Conservation (phyloP, 2,329 filamentous ascomycete genomes). For the Colletotrichum somersetense region DNA sequence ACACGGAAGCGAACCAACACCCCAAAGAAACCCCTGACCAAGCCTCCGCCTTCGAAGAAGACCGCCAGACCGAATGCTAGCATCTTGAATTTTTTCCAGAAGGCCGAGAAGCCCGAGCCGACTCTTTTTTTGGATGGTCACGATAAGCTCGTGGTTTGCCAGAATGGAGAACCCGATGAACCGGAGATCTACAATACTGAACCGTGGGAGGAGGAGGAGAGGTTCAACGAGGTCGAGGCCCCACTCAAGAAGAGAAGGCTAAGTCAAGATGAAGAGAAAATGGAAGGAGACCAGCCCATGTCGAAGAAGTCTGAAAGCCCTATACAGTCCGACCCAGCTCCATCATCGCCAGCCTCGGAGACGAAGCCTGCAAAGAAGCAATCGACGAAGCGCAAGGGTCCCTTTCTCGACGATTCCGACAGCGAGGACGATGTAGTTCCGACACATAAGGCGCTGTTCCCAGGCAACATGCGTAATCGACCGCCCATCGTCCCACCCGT, state of each 20-base stretch:
- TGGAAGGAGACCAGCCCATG: slow-evolving; percentile 5
- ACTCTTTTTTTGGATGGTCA: slow-evolving; percentile 64
- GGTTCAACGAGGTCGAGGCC: slow-evolving; percentile 52
- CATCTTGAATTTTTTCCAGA: slow-evolving; percentile 82
- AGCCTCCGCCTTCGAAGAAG: slow-evolving; percentile 47
- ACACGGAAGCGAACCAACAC: slow-evolving; percentile 39
- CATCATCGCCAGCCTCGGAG: slow-evolving; percentile 22
- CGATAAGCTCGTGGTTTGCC: slow-evolving; percentile 15
- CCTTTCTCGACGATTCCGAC: slow-evolving; percentile 80
- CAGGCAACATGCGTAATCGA: background rate
- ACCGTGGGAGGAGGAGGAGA: slow-evolving; percentile 36
- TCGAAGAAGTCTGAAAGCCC: slow-evolving; percentile 14
- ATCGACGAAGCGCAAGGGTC: slow-evolving; percentile 59
- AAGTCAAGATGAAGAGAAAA: slow-evolving; percentile 45
- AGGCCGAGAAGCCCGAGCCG: slow-evolving; percentile 70
- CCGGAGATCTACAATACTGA: slow-evolving; percentile 27
- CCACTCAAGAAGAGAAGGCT: slow-evolving; percentile 59
- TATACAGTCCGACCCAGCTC: slow-evolving; percentile 1
- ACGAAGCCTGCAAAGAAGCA: slow-evolving; percentile 33
- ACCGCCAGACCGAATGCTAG: slow-evolving; percentile 68
- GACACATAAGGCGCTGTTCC: slow-evolving; percentile 7
- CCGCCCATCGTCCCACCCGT: background rate
- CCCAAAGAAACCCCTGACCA: slow-evolving; percentile 37
- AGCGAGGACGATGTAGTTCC: slow-evolving; percentile 58
- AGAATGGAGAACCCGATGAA: slow-evolving; percentile 19